phyloP scores from a whole-genome alignment of 495 filamentous ascomycete genomes.

The Penicillium salamii region DNA sequence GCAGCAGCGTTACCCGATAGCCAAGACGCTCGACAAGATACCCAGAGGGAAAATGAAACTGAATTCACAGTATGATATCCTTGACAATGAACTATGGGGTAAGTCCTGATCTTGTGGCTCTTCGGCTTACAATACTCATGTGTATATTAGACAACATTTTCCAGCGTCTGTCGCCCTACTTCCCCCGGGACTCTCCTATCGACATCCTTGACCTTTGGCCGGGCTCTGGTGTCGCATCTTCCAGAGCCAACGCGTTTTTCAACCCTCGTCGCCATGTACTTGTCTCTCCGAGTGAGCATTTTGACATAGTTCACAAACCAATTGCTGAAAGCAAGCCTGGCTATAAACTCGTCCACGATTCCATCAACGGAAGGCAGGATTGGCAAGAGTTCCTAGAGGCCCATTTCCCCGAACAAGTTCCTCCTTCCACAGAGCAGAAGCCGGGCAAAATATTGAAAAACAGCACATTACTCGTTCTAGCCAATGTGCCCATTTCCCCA shows the following conservation, averaged over 20 bases:
- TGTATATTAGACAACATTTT: constrained; percentile 45
- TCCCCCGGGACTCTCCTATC: constrained; percentile 62
- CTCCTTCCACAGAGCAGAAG: constrained; percentile 14
- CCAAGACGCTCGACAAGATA: background rate
- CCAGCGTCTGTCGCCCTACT: constrained; percentile 53
- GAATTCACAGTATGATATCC: too few relatives aligned
- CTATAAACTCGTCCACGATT: constrained; percentile 50
- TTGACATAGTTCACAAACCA: constrained; percentile 57
- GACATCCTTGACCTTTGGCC: constrained; percentile 87
- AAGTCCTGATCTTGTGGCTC: constrained; percentile 19
- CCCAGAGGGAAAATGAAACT: too few relatives aligned
- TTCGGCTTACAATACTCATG: background rate
- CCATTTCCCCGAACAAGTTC: constrained; percentile 36
- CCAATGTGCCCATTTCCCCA: constrained; percentile 44
- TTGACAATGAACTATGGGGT: constrained; percentile 62
- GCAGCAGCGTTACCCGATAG: too few relatives aligned
- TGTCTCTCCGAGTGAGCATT: constrained; percentile 58
- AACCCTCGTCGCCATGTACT: constrained; percentile 77
- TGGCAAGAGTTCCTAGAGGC: constrained; percentile 46
- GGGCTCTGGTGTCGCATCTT: constrained; percentile 69
- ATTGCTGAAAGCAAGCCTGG: constrained; percentile 56
- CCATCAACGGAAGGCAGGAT: constrained; percentile 43
- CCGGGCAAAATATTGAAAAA: constrained; percentile 45
- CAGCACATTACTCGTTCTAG: constrained; percentile 64
- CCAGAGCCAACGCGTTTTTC: constrained; percentile 67